Conservation (phyloP, 108 stramenopile species). For the Nitzschia palea region DNA sequence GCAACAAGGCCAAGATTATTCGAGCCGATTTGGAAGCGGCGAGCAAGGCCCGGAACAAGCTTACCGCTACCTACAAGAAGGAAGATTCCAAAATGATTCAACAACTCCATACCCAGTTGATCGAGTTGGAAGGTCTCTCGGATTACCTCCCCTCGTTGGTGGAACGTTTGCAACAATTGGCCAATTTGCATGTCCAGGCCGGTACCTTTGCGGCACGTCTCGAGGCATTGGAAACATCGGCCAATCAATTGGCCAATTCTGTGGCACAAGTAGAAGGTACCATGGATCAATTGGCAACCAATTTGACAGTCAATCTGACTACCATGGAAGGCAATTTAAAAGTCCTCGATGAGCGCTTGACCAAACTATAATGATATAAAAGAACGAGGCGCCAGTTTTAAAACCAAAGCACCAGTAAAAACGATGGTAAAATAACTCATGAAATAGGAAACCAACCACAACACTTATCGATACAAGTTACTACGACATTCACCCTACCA, state of each 20-base stretch:
- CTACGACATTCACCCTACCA: too few species aligned
- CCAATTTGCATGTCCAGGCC: slow-evolving; percentile 60
- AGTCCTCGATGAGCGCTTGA: slow-evolving; percentile 59
- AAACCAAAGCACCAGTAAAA: not conserved
- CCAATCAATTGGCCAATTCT: slow-evolving; percentile 38
- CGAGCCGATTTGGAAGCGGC: slow-evolving; percentile 69
- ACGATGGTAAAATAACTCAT: too few species aligned
- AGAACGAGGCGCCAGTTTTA: not conserved
- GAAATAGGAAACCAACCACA: too few species aligned
- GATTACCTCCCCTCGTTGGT: slow-evolving; percentile 60
- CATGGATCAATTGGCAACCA: slow-evolving; percentile 52
- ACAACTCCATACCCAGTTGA: slow-evolving; percentile 65
- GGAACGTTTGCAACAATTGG: slow-evolving; percentile 61
- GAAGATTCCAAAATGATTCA: slow-evolving; percentile 71
- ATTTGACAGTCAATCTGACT: slow-evolving; percentile 54
- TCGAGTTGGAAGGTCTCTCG: slow-evolving; percentile 69
- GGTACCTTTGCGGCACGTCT: slow-evolving; percentile 57
- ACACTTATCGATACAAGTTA: too few species aligned
- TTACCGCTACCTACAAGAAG: slow-evolving; percentile 39
- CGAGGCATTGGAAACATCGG: slow-evolving; percentile 43
- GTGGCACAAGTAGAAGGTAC: slow-evolving; percentile 52
- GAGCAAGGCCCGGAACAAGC: slow-evolving; percentile 61
- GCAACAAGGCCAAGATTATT: slow-evolving; percentile 64
- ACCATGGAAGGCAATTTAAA: slow-evolving; percentile 67
- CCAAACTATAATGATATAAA: slow-evolving; percentile 6